A percentile compares a stretch with the other conserved stretches of the same genome.
These are phyloP conservation scores for Rutstroemia sp. DNA, from an alignment of 2,329 filamentous ascomycete genomes.

Conservation along the genomic window DNA sequence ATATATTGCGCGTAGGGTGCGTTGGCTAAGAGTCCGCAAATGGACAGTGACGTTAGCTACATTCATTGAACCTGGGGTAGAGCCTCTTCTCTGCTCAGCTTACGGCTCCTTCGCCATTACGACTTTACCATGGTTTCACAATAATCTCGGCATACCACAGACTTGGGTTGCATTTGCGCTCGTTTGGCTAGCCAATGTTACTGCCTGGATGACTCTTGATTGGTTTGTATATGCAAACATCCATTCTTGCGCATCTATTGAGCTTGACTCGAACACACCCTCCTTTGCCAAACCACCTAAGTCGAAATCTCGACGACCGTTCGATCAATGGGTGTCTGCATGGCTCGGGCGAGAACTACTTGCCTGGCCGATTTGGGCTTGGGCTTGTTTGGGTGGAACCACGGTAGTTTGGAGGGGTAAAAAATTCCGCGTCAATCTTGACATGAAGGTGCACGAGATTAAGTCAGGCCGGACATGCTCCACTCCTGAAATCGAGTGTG, in stretches of 20 bases:
- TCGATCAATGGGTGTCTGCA: constrained; percentile 66
- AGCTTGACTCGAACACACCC: constrained; percentile 66
- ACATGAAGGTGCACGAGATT: constrained; percentile 68
- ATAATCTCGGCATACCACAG: constrained; percentile 43
- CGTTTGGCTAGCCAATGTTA: constrained; percentile 60
- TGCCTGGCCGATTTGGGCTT: constrained; percentile 82
- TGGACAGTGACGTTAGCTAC: constrained; percentile 88
- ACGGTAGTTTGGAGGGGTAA: constrained; percentile 84
- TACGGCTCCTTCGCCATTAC: constrained; percentile 76
- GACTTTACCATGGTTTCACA: constrained; percentile 57
- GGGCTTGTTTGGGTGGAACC: constrained; percentile 81
- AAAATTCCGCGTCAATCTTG: constrained; percentile 70
- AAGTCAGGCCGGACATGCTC: constrained; percentile 6
- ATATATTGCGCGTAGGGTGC: constrained; percentile 73
- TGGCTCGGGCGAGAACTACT: constrained; percentile 81
- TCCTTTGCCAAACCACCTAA: constrained; percentile 63
- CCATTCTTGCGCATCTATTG: constrained; percentile 64
- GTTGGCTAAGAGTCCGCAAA: constrained; percentile 90
- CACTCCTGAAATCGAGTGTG: constrained; percentile 12
- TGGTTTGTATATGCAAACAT: constrained; percentile 65
- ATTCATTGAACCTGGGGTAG: constrained; percentile 85
- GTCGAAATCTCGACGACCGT: constrained; percentile 43
- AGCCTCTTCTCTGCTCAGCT: constrained; percentile 74
- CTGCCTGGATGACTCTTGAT: constrained; percentile 68
- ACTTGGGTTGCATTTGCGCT: constrained; percentile 61